Conservation (phyloP, 352 stramenopile genomes). For the Pythium myriotylum region DNA sequence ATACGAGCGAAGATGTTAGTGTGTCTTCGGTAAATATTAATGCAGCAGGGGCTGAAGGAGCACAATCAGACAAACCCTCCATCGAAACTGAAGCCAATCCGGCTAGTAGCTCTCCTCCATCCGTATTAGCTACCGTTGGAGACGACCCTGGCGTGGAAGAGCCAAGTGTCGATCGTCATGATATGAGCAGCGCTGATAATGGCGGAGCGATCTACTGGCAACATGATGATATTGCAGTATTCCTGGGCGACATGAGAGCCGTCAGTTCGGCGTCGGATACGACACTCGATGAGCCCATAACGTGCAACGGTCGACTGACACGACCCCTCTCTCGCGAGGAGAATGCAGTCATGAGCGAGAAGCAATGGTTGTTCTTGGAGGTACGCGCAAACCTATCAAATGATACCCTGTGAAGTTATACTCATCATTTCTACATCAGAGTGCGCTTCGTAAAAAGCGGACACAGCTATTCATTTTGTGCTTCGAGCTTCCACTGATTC, state of each 20-base stretch:
- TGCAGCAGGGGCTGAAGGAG: too few species aligned
- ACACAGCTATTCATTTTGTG: constrained; percentile 62
- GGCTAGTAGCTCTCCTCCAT: too few species aligned
- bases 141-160: not conserved
- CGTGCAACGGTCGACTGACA: constrained; percentile 64
- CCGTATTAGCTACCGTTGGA: too few species aligned
- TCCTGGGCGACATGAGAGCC: constrained; percentile 52
- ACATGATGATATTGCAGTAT: constrained; percentile 53
- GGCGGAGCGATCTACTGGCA: constrained; percentile 31
- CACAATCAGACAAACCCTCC: too few species aligned
- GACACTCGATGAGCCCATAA: constrained; percentile 43
- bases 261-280: constrained; percentile 29
- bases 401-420: too few species aligned
- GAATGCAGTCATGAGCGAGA: constrained; percentile 60
- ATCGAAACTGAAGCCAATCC: too few species aligned
- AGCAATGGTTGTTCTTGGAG: constrained; percentile 71
- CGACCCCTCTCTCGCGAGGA: constrained; percentile 52
- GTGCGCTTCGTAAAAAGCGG: constrained; percentile 65
- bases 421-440: too few species aligned
- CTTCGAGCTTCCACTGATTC: constrained; percentile 66
- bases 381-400: too few species aligned
- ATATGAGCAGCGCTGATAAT: not conserved
- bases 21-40: too few species aligned
- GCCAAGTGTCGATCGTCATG: not conserved
- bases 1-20: too few species aligned